Base-by-base conservation (phyloP, 257 asterid species). In the Solanum lignicaule region DNA sequence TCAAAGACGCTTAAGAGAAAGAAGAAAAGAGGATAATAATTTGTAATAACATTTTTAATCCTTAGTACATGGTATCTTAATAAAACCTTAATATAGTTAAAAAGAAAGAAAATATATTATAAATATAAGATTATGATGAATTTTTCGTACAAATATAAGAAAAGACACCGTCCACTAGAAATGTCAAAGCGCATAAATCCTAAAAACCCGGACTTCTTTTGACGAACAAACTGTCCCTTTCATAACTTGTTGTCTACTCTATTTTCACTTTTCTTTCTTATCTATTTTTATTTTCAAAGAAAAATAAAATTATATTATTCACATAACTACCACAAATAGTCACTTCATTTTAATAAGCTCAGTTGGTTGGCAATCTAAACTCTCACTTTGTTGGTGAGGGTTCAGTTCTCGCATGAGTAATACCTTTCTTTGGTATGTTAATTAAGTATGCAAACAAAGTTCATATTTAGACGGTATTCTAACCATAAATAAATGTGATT, bases 1-100 rank as follows among this genome's bases (percentile, higher is more conserved):
- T 91, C 93, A 91, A 91, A 91, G 93, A 91, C 93, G 93, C 86
- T 88, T 89, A 12, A 46, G 79, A 36, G 10, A 31, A 78, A 78
- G 81, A 48, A 36, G 18, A 66, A 74, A 85, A 73, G 27, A 83
- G 41, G 84, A 72, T 86, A 87, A 87, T 78, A 83, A 58, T 83
- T 21, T 52, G 32, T 38, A 38, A 1, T 75, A 38, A 38, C 83
- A 75, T 10, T 21, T 36, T 74, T 11, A 9, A 38, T 21, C 15
- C 58, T 75, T 5, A 75, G 83, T 75, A 38, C 83, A 38, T 75
- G 58, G 55, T 75, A 36, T 75, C 83, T 75, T 75, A 23, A 75
- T 29, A 12, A 75, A 75, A 38, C 55, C 83, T 75, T 75, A 75
- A 75, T 38, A 36, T 38, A 75, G 33, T 29, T 75, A 38, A 75